These are phyloP conservation scores for Pneumocystis wakefieldiae DNA, from an alignment of 1,139 yeast species.

Conservation along the genomic window DNA sequence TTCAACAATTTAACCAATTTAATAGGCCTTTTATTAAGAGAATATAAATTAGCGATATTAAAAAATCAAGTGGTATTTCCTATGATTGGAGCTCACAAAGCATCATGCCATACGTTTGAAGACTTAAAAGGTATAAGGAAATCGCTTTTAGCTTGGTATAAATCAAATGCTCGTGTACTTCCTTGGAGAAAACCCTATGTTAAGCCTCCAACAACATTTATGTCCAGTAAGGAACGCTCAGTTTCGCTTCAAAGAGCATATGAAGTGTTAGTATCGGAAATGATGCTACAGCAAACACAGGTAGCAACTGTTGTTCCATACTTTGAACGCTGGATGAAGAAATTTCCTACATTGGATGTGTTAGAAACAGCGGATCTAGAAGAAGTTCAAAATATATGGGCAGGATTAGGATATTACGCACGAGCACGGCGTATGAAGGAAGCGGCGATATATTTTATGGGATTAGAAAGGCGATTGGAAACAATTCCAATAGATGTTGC, in stretches of 20 bases:
- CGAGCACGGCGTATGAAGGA: constrained; percentile 9
- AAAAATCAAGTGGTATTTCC: not conserved
- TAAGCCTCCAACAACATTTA: not conserved
- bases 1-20: not conserved
- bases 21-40: too few relatives aligned
- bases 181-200: constrained; percentile 10
- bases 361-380: constrained; percentile 8
- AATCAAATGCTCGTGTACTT: constrained; percentile 5
- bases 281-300: constrained; percentile 13
- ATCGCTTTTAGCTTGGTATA: constrained; percentile 7
- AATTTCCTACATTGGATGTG: constrained; percentile 8
- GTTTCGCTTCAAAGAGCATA: constrained; percentile 8
- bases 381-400: constrained; percentile 11
- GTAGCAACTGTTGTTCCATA: constrained; percentile 12
- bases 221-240: not conserved
- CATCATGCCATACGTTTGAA: not conserved
- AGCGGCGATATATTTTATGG: constrained; percentile 8
- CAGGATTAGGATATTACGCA: constrained; percentile 12
- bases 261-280: constrained; percentile 11
- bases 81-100: not conserved
- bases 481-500: constrained; percentile 9
- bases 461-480: not conserved
- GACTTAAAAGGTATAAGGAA: not conserved
- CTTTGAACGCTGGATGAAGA: constrained; percentile 9
- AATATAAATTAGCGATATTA: too few relatives aligned